Conservation (phyloP, 2,329 filamentous ascomycete species). For the Paramyrothecium roridum region DNA sequence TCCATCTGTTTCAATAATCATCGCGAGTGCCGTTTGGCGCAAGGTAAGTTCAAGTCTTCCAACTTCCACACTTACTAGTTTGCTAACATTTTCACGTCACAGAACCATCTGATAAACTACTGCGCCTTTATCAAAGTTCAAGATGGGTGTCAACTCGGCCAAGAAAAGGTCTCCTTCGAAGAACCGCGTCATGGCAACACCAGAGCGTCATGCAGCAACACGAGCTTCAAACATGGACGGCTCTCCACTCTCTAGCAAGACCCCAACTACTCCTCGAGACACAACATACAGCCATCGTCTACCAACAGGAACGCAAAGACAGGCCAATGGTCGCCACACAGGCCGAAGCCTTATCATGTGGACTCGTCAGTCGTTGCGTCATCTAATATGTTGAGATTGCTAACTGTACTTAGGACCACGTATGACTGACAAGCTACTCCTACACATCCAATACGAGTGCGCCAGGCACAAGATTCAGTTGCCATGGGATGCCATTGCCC, state of each 20-base stretch:
- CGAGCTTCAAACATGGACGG: constrained; percentile 5
- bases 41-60: too few species aligned
- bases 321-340: constrained; percentile 21
- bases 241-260: constrained; percentile 1
- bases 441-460: constrained; percentile 38
- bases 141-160: constrained; percentile 1
- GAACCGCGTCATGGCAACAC: neutral
- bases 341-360: constrained; percentile 39
- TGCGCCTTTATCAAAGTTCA: neutral
- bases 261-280: constrained; percentile 8
- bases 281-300: constrained; percentile 17
- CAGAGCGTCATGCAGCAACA: constrained; percentile 2
- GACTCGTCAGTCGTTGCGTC: constrained; percentile 31
- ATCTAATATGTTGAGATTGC: neutral
- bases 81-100: too few species aligned
- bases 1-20: too few species aligned
- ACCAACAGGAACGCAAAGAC: constrained; percentile 19
- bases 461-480: constrained; percentile 24
- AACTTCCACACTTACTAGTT: too few species aligned
- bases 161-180: neutral
- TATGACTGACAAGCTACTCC: constrained; percentile 42
- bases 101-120: too few species aligned
- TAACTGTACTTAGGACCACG: constrained; percentile 30
- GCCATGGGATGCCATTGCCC: constrained; percentile 37
- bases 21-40: too few species aligned